These are phyloP conservation scores for Tylopilus sp. DNA, from an alignment of 768 basidiomycete species.

Conservation along the genomic window DNA sequence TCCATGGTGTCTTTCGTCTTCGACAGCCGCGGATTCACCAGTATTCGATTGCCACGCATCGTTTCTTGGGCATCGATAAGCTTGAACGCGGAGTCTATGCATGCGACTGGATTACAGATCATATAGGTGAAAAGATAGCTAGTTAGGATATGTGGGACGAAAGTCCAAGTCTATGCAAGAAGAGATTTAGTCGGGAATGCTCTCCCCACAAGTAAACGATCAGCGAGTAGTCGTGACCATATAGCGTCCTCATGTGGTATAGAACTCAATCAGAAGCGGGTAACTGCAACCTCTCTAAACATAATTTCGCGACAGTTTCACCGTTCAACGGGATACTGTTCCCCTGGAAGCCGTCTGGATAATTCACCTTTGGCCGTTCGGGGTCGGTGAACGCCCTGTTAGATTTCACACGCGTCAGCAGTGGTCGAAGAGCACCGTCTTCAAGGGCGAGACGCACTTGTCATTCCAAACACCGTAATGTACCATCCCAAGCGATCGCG, in stretches of 20 bases:
- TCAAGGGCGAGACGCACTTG: conserved; percentile 42
- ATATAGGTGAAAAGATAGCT: too few relatives aligned
- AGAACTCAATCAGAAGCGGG: not conserved
- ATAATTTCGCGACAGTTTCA: conserved; percentile 57
- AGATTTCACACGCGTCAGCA: not conserved
- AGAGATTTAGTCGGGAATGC: too few relatives aligned
- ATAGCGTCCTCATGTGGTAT: not conserved
- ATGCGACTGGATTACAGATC: too few relatives aligned
- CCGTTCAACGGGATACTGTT: conserved; percentile 84
- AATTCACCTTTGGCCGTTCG: conserved; percentile 59
- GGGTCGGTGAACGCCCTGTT: conserved; percentile 72
- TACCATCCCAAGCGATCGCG: conserved; percentile 77
- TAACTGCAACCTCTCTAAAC: conserved; percentile 46
- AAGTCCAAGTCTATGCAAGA: too few relatives aligned
- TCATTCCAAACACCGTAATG: conserved; percentile 86
- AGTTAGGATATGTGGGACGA: too few relatives aligned
- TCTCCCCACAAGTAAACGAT: too few relatives aligned
- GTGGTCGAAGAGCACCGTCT: not conserved
- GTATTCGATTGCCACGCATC: too few relatives aligned
- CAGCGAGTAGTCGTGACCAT: too few relatives aligned
- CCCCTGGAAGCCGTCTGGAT: conserved; percentile 88
- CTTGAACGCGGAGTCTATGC: too few relatives aligned
- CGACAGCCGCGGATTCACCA: too few relatives aligned
- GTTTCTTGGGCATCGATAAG: too few relatives aligned
- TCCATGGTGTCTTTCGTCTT: too few relatives aligned